Conservation (phyloP, 495 filamentous ascomycete genomes). For the Penicillium lividum region DNA sequence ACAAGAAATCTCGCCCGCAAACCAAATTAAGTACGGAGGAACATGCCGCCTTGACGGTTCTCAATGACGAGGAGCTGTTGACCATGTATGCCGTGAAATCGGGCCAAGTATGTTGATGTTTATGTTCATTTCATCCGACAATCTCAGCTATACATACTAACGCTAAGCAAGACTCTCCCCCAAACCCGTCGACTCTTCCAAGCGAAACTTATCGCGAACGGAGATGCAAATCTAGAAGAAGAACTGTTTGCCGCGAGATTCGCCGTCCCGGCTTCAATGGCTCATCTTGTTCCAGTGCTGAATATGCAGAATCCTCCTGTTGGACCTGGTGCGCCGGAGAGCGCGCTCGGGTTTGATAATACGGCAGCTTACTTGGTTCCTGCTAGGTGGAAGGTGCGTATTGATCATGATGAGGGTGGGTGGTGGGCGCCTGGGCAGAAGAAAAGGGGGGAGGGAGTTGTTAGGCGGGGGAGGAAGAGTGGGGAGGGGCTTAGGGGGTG, state of each 20-base stretch:
- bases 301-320: neutral
- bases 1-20: neutral
- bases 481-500: constrained; percentile 15
- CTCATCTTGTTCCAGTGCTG: constrained; percentile 6
- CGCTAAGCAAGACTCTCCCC: constrained; percentile 35
- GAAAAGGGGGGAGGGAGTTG: constrained; percentile 1
- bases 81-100: constrained; percentile 37
- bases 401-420: constrained; percentile 18
- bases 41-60: constrained; percentile 37
- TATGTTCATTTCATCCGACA: neutral
- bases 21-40: constrained; percentile 33
- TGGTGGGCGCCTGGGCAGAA: constrained; percentile 23
- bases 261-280: constrained; percentile 20
- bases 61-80: constrained; percentile 39
- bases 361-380: constrained; percentile 15
- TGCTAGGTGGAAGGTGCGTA: constrained; percentile 16
- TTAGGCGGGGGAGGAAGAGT: neutral
- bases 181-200: constrained; percentile 43
- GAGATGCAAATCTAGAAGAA: constrained; percentile 30
- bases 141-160: constrained; percentile 1
- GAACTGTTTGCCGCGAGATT: constrained; percentile 34
- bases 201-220: constrained; percentile 35
- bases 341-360: constrained; percentile 11
- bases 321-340: constrained; percentile 6
- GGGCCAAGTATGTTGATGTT: constrained; percentile 28